phyloP scores from a whole-genome alignment of 805 yeast species.

The Candida ortonii region DNA sequence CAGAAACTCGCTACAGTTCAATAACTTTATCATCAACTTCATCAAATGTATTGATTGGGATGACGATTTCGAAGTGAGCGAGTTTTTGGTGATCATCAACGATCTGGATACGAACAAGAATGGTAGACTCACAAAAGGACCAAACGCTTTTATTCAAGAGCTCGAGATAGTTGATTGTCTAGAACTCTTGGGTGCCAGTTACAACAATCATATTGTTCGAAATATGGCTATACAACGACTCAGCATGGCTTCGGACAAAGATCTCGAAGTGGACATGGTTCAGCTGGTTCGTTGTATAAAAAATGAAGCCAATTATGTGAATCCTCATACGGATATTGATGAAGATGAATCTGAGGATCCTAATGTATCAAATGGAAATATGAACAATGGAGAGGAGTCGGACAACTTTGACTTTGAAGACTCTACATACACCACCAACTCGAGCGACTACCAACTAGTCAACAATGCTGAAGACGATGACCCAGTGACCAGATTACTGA shows the following conservation, averaged over 20 bases:
- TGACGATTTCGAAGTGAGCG: slow-evolving; percentile 74
- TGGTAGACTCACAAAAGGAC: slow-evolving; percentile 8
- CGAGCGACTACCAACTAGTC: slow-evolving; percentile 34
- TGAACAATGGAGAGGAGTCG: slow-evolving; percentile 14
- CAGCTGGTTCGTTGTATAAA: slow-evolving; percentile 91
- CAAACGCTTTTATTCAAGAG: slow-evolving; percentile 32
- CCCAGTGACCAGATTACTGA: slow-evolving; percentile 26
- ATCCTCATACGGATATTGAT: slow-evolving; percentile 24
- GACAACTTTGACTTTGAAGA: slow-evolving; percentile 25
- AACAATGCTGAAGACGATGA: slow-evolving; percentile 27
- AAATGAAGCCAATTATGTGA: slow-evolving; percentile 51
- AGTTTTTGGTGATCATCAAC: slow-evolving; percentile 52
- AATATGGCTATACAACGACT: slow-evolving; percentile 86
- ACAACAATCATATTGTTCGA: slow-evolving; percentile 69
- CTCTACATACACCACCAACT: slow-evolving; percentile 26
- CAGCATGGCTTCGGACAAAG: slow-evolving; percentile 73
- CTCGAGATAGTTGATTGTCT: slow-evolving; percentile 42
- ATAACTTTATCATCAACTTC: slow-evolving; percentile 52
- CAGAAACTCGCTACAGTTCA: slow-evolving; percentile 34
- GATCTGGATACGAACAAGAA: slow-evolving; percentile 25
- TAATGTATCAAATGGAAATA: slow-evolving; percentile 2
- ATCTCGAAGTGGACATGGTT: slow-evolving; percentile 73
- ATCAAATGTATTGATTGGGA: slow-evolving; percentile 87
- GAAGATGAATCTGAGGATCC: slow-evolving; percentile 13
- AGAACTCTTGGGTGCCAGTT: slow-evolving; percentile 78